Evolutionary conservation across 495 filamentous ascomycete genomes (phyloP), one percentile per base, ranked within the genome.

Genomic region (Paragyromitra xinjiangensis): DNA sequence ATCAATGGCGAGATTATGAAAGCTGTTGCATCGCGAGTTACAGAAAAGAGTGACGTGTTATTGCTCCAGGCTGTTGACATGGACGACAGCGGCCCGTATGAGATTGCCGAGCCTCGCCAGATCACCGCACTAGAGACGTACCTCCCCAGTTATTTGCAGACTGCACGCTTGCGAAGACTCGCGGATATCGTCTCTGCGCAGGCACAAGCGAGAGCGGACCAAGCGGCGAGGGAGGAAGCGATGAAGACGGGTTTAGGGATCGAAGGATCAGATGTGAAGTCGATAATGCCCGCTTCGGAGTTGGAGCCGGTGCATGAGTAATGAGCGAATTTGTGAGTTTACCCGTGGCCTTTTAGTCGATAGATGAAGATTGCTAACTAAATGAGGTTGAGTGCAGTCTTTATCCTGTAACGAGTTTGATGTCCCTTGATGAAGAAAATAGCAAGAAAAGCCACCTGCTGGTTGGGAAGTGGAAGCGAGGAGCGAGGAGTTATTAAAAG

Each of bases 1-100:
- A 99, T 99, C 84, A 98, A 99, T 75, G 95, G 95, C 81, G 96
- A 99, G 81, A 99, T 99, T 82, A 98, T 99, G 96, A 98, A 98
- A 85, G 96, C 96, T 16, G 96, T 99, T 48, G 96, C 96, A 7
- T 97, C 93, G 39, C 89, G 94, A 61, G 96, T 99, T 53, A 98
- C 94, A 1, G 96, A 99, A 86, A 98, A 99, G 91, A 95, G 93
- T 81, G 95, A 98, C 80, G 94, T 98, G 19, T 89, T 99, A 51
- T 89, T 98, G 44, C 87, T 99, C 64, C 90, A 92, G 44, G 93
- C 96, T 44, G 93, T 99, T 64, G 96, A 99, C 83, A 97, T 98
- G 95, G 96, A 99, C 71, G 96, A 99, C 84, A 97, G 94, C 79
- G 96, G 96, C n/a, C 96, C 95, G 48, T 99, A 98, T 82, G 96